A percentile compares a stretch with the other conserved stretches of the same genome.
These are phyloP conservation scores for Ceratocystis alfenasii DNA, from an alignment of 2,329 filamentous ascomycete genomes.

Conservation along the genomic window DNA sequence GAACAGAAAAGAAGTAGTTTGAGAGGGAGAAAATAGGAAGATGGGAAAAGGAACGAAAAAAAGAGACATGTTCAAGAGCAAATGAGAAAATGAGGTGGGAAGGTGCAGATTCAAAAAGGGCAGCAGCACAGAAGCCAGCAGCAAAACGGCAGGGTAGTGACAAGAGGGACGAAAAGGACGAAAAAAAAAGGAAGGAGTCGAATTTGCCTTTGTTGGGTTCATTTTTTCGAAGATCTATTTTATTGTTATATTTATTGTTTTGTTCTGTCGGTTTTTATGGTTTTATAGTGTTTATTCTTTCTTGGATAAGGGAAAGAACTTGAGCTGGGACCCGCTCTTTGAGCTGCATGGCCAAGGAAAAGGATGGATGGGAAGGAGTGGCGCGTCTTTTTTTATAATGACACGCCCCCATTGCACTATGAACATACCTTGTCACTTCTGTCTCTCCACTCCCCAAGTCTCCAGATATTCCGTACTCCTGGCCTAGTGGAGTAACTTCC, in stretches of 20 bases:
- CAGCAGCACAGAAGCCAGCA: slow-evolving; percentile 7
- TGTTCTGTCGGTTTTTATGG: neutral
- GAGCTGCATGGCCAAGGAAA: slow-evolving; percentile 2
- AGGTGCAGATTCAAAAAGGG: slow-evolving; percentile 9
- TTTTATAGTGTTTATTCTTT: neutral
- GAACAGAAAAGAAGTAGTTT: neutral
- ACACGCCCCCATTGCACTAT: neutral
- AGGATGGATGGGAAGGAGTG: slow-evolving; percentile 8
- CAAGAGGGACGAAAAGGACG: neutral
- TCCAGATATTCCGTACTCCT: neutral
- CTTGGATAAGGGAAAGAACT: neutral
- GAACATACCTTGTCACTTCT: too few species aligned
- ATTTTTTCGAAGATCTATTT: neutral
- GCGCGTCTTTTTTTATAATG: neutral
- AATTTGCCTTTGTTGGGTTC: slow-evolving; percentile 2
- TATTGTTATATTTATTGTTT: neutral
- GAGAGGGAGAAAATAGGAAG: neutral
- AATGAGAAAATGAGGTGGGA: neutral
- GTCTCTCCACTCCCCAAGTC: too few species aligned
- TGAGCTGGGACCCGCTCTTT: neutral
- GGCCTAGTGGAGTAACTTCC: neutral
- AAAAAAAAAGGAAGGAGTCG: neutral
- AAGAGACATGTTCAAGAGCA: neutral
- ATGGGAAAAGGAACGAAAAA: neutral
- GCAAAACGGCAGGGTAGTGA: neutral